Evolutionary conservation across 768 basidiomycete genomes (phyloP), one percentile per base, ranked within the genome.

Genomic region (Boletus huronensis): DNA sequence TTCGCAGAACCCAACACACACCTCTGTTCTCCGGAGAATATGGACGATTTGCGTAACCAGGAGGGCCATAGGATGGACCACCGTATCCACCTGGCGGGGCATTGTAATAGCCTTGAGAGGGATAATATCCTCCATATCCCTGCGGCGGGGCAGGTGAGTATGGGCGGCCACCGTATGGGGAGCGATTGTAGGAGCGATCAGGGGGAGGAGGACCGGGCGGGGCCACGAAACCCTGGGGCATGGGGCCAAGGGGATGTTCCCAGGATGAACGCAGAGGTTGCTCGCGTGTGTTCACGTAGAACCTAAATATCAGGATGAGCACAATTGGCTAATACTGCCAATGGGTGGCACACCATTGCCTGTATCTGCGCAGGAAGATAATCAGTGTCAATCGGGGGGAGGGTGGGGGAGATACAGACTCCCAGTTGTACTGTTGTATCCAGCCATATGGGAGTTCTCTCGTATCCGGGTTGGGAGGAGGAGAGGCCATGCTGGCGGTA

Each of bases 211-310:
- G 73, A 19, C 77, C 76, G 0, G 59, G 40, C 0, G 78, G 75
- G 14, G 75, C 64, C 2, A 57, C 65, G 50, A 60, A 79, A 57
- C 68, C 67, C 23, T 69, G 62, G 1, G 53, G 50, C 0, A 67
- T 64, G 7, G 75, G 77, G 4, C 83, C 85, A n/a, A 79, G 69
- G 0, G 89, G 89, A 60, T 90, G 89, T 0, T 72, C 75, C 89
- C 89, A 91, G 14, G 77, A 79, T 35, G 85, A 82, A 19, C 79
- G 76, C 0, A 87, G 84, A 5, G 88, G 88, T 17, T 76, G 71
- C 42, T 79, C 77, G 25, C 62, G 68, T 0, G 85, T 87, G 61
- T 90, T 82, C 42, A 91, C 86, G 58, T 91, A 91, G 75, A 82
- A 91, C 88, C 89, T 90, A 57, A 16, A 34, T 11, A 35, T 47